Evolutionary conservation across 148 eudicot species (phyloP).

Genomic region (Amaranthus palmeri): DNA sequence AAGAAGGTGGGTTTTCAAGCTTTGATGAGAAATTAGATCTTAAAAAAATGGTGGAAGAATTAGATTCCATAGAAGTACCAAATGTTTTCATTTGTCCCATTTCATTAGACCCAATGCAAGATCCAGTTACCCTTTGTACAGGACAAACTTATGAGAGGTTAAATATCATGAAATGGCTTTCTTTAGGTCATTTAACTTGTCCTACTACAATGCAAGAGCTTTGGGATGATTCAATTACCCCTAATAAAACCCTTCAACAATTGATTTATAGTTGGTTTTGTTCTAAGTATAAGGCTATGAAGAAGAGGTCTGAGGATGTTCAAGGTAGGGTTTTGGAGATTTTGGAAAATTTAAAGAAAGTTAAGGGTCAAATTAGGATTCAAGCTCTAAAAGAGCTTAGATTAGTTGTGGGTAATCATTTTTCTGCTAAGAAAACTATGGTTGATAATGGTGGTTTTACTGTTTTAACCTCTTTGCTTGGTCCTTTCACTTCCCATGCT

Average conservation of each 20-base stretch:
- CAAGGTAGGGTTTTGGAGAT: conserved; percentile 77
- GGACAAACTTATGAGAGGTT: conserved; percentile 84
- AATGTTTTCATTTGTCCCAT: conserved; percentile 81
- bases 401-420: conserved; percentile 40
- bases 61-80: conserved; percentile 56
- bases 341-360: conserved; percentile 60
- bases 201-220: conserved; percentile 84
- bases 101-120: conserved; percentile 86
- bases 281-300: conserved; percentile 66
- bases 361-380: conserved; percentile 68
- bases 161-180: conserved; percentile 75
- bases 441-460: conserved; percentile 54
- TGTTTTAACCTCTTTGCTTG: conserved; percentile 55
- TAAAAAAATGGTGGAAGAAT: conserved; percentile 73
- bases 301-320: conserved; percentile 84
- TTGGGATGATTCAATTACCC: conserved; percentile 78
- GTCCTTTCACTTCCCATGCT: conserved; percentile 73
- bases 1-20: conserved; percentile 10
- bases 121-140: conserved; percentile 89
- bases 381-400: conserved; percentile 63
- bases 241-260: conserved; percentile 65
- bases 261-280: conserved; percentile 69
- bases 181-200: conserved; percentile 72
- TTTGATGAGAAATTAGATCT: conserved; percentile 45
- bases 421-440: conserved; percentile 61